Conservation (phyloP, 2,329 filamentous ascomycete genomes). For the Pleoardoris graminearum region DNA sequence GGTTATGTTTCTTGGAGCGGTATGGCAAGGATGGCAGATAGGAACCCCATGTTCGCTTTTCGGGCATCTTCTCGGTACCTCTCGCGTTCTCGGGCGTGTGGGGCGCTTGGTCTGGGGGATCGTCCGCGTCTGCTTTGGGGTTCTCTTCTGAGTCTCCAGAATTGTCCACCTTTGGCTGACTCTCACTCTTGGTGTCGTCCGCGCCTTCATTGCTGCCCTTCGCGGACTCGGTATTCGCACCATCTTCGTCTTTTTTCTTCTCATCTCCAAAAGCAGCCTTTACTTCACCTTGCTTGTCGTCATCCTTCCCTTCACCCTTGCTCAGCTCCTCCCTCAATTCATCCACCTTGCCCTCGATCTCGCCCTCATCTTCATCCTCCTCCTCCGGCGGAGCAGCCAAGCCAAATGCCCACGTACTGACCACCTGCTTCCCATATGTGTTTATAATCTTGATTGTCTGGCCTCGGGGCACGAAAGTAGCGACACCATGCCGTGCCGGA, state of each 20-base stretch:
- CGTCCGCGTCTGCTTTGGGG: constrained; percentile 19
- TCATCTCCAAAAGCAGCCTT: constrained; percentile 25
- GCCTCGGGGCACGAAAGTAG: constrained; percentile 55
- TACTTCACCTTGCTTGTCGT: background rate
- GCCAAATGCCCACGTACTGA: constrained; percentile 56
- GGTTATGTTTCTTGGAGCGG: constrained; percentile 29
- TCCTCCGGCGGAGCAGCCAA: constrained; percentile 50
- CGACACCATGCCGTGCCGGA: constrained; percentile 54
- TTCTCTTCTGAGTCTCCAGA: constrained; percentile 4
- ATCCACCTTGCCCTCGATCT: constrained; percentile 21
- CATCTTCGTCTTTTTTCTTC: constrained; percentile 15
- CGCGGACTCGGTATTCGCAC: constrained; percentile 7
- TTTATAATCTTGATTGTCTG: constrained; percentile 56
- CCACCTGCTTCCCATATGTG: constrained; percentile 55
- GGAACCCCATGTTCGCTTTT: constrained; percentile 44
- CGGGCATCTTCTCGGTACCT: constrained; percentile 16
- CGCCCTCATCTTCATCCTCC: constrained; percentile 22
- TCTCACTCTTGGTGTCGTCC: constrained; percentile 8
- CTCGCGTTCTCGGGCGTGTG: constrained; percentile 30
- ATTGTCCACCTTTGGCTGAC: constrained; percentile 5
- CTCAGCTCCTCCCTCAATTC: constrained; percentile 28
- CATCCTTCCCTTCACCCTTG: constrained; percentile 14
- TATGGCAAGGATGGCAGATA: constrained; percentile 47
- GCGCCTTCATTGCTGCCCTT: constrained; percentile 5
- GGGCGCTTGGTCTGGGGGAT: constrained; percentile 38